Base-by-base conservation (phyloP, 345 rosid species). In the Arabidopsis thaliana region DNA sequence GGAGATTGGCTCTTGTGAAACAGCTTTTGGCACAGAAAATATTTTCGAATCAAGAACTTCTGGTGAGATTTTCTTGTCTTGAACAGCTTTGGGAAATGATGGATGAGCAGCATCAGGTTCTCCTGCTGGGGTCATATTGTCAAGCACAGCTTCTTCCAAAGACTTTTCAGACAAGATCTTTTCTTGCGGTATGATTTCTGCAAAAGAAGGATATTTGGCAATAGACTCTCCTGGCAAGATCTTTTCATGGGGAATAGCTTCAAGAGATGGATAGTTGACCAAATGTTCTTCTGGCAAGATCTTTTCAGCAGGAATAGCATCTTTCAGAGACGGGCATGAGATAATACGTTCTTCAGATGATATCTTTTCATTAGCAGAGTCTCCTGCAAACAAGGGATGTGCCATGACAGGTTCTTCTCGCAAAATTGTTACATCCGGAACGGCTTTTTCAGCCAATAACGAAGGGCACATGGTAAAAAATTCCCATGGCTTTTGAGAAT, bases 231-330 rank as follows among this genome's bases (percentile, higher is more conserved):
- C 74, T 34, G 38, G 57, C 33, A 37, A 66, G 53, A 33, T 64
- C 53, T 64, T 71, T 52, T 72, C 81, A 51, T 50, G 51, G 51
- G 69, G 52, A 36, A 51, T 58, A 72, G 51, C 53, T 72, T 65
- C 72, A 25, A 50, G 23, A 49, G 69, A 71, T 30, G 67, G 40
- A 58, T 65, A 14, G 23, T 30, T 58, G 30, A 30, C 46, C 60
- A 49, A 38, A 30, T 57, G 56, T 77, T 58, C 72, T 77, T 71
- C 62, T 23, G 53, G 72, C 40, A 50, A 64, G 16, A 40, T 58
- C 11, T 71, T 72, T 65, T 72, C 68, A 41, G 48, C 57, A 59
- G 77, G 69, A 51, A 66, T 23, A 24, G 25, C 69, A 59, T 72
- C 64, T 42, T 59, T 51, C 40, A 10, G 55, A 32, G 57, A 65